Evolutionary conservation across 129 eudicot genomes (phyloP).

Genomic region (Heracleum sosnowskyi): DNA sequence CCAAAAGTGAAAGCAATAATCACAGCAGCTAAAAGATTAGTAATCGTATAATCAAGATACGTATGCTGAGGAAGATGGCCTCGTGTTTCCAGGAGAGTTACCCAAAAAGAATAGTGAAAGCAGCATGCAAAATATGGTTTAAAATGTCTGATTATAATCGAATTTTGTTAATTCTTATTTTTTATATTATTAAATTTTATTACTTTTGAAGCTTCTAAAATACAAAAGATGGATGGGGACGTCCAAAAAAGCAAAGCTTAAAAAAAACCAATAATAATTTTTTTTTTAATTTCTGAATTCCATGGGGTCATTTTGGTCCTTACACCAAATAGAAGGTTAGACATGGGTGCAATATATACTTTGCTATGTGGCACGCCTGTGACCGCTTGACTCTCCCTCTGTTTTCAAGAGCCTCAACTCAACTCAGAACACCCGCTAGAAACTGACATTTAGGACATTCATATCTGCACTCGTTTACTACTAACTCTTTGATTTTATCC

Average conservation of each 20-base stretch:
- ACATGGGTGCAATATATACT: background rate
- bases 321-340: background rate
- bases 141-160: too few species aligned
- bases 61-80: constrained; percentile 93
- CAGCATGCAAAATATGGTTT: constrained; percentile 79
- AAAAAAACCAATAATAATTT: too few species aligned
- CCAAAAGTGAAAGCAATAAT: constrained; percentile 75
- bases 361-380: background rate
- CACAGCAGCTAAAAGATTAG: constrained; percentile 74
- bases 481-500: background rate
- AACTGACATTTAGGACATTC: background rate
- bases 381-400: background rate
- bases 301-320: background rate
- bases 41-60: constrained; percentile 65
- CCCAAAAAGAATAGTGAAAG: constrained; percentile 63
- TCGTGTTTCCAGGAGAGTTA: constrained; percentile 65
- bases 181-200: too few species aligned
- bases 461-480: background rate
- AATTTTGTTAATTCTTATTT: too few species aligned
- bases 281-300: too few species aligned
- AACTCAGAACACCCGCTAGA: background rate
- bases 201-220: too few species aligned
- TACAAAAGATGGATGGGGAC: too few species aligned
- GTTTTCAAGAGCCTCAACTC: background rate
- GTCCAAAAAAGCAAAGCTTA: too few species aligned